Percentiles rank a stretch among this genome's conserved stretches.
Conservation (phyloP, 768 basidiomycete species). For the Megacollybia marginata region DNA sequence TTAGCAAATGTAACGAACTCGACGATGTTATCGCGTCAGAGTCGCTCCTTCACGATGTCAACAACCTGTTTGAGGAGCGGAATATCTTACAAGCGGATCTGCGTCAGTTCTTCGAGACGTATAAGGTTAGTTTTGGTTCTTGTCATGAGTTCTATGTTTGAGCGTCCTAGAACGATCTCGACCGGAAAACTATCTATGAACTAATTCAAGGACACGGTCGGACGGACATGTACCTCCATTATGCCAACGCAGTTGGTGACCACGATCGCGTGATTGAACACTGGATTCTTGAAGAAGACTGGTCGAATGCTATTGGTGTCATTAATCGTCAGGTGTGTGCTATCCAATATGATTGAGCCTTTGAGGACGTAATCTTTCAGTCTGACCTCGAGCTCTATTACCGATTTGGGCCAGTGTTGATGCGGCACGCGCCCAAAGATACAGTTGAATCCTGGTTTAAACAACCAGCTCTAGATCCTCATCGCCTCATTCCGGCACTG, state of each 20-base stretch:
- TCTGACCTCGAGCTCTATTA: slow-evolving; percentile 87
- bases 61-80: slow-evolving; percentile 77
- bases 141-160: neutral
- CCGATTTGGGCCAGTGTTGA: slow-evolving; percentile 82
- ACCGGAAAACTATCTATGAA: slow-evolving; percentile 82
- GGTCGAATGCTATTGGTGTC: slow-evolving; percentile 85
- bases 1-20: slow-evolving; percentile 92
- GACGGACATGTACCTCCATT: slow-evolving; percentile 88
- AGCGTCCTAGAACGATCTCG: slow-evolving; percentile 64
- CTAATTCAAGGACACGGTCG: slow-evolving; percentile 91
- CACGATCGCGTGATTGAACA: slow-evolving; percentile 81
- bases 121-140: slow-evolving; percentile 53
- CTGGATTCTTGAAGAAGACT: slow-evolving; percentile 89
- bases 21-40: slow-evolving; percentile 93
- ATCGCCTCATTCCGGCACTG: slow-evolving; percentile 84
- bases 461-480: slow-evolving; percentile 70
- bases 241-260: slow-evolving; percentile 77
- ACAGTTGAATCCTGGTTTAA: slow-evolving; percentile 92
- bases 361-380: slow-evolving; percentile 29
- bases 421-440: slow-evolving; percentile 80
- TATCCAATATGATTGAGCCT: neutral
- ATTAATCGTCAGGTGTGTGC: slow-evolving; percentile 75
- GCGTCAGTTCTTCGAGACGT: slow-evolving; percentile 86
- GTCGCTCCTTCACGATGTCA: slow-evolving; percentile 70
- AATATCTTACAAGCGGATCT: slow-evolving; percentile 88